Evolutionary conservation across 345 rosid species (phyloP), one percentile per base, ranked within the genome.

Genomic region (Populus alba): DNA sequence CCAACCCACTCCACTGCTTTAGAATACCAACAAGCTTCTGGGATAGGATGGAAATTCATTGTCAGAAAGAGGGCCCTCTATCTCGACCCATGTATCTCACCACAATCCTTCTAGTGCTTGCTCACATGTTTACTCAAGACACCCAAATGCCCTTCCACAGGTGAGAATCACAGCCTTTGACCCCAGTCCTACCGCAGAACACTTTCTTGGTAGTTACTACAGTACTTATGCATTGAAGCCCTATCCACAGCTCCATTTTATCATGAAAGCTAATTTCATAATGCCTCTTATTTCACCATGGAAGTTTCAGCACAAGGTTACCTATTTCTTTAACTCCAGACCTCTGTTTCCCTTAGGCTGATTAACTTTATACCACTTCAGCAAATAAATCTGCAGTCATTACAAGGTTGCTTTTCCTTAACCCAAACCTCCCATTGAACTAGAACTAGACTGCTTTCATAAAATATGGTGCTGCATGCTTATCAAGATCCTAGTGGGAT

Each of bases 401-500:
- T 57, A 8, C 63, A 57, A n/a, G 63, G 63, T 57, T 57, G 63
- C 23, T 57, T n/a, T n/a, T 57, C 27, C 63, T 8, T n/a, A 3
- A 22, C 9, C 4, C 63, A 57, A 57, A 8, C 13, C 11, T n/a
- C 29, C 27, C 11, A 15, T 57, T 9, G 23, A 57, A 4, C 23
- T 92, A 92, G 84, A 91, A 90, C 75, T 92, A 92, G 71, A 94
- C 95, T 1, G 94, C 97, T 84, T 94, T 96, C 86, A 90, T 96
- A 73, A 90, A 96, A 81, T 83, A 96, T 35, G 97, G 97, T 78
- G 94, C 97, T 77, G 97, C 97, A 87, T 96, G 97, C 91, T 96
- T 96, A 71, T 94, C 99, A 83, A 96, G 95, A 89, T 96, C 99
- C 82, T 96, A 91, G 85, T 96, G 98, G 53, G 98, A 95, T 49